Conservation (phyloP, 352 stramenopile genomes). For the Pythium aquatile region DNA sequence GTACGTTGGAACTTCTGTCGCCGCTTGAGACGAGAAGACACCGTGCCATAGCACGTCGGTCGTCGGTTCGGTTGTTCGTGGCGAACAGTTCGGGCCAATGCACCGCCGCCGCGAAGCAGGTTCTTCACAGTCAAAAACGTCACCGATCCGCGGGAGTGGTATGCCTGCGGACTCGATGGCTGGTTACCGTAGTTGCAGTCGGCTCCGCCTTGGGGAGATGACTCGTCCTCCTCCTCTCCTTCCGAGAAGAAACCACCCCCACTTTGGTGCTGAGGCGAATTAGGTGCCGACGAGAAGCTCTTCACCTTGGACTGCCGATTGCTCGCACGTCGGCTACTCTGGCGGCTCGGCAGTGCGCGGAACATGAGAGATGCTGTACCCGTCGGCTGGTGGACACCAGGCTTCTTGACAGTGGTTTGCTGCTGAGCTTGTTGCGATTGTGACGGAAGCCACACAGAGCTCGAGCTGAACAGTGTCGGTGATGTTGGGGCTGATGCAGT, state of each 20-base stretch:
- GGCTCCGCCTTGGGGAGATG: background rate
- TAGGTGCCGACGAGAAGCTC: slow-evolving; percentile 18
- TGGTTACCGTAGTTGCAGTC: slow-evolving; percentile 9
- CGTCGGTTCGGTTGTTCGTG: slow-evolving; percentile 33
- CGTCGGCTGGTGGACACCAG: background rate
- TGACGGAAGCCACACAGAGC: slow-evolving; percentile 17
- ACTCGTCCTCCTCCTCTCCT: background rate
- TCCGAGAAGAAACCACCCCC: slow-evolving; percentile 5
- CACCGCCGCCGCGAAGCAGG: slow-evolving; percentile 50
- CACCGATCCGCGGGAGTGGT: slow-evolving; percentile 44
- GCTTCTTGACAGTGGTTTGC: background rate
- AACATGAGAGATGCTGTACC: slow-evolving; percentile 20
- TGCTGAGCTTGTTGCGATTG: background rate
- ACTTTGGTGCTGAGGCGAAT: background rate
- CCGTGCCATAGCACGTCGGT: slow-evolving; percentile 48
- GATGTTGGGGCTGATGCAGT: slow-evolving; percentile 16
- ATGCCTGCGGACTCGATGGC: slow-evolving; percentile 11
- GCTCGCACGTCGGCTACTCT: slow-evolving; percentile 16
- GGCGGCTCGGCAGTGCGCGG: slow-evolving; percentile 11
- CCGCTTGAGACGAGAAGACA: slow-evolving; percentile 63
- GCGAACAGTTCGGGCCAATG: slow-evolving; percentile 36
- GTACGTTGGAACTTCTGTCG: slow-evolving; percentile 63
- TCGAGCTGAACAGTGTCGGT: slow-evolving; percentile 7
- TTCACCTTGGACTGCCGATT: slow-evolving; percentile 6
- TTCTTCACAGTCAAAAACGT: slow-evolving; percentile 62